Evolutionary conservation across 768 basidiomycete genomes (phyloP), one percentile per base, ranked within the genome.

Genomic region (Auriculariales sp.): DNA sequence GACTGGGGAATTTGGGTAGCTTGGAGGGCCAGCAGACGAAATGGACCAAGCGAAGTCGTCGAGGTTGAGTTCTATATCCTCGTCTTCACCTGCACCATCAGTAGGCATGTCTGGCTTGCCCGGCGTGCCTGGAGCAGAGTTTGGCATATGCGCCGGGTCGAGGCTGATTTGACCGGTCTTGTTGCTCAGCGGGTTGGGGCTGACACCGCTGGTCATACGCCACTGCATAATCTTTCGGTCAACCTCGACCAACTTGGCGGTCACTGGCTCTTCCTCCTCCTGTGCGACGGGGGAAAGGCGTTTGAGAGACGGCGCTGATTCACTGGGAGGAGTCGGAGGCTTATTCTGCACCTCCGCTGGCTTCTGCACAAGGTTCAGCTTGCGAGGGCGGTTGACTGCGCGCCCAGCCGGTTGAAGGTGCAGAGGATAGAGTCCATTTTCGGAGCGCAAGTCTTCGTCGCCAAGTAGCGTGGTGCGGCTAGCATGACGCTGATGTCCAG

Each of bases 11-110:
- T 45, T 24, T 67, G 59, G 11, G 28, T 61, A 60, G 11, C 63
- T 62, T 4, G 64, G 65, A 19, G 83, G 84, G n/a, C 84, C 83
- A 2, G 63, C 62, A 5, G 83, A 84, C 6, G 81, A 79, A 24
- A 76, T 68, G 7, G 82, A 83, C 79, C 82, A 87, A 7, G 70
- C 58, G 57, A 73, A 87, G 54, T 85, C 83, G 35, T 77, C 77
- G 27, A 81, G 61, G 54, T 80, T 71, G 48, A 82, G 63, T 52
- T 71, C 72, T 22, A 64, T 64, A n/a, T 58, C 58, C 12, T 58
- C 55, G 2, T 51, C 62, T 17, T 63, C 63, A 48, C 50, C 56
- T 32, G 53, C 54, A 14, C 56, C 59, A 15, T 42, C 50, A 4
- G 53, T 52, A 7, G 49, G 55, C 2, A 57, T 27, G 48, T 52